Percentiles rank a stretch among this genome's conserved stretches.
Evolutionary conservation across 441 rosid genomes (phyloP).

Genomic region (Erodium texanum): DNA sequence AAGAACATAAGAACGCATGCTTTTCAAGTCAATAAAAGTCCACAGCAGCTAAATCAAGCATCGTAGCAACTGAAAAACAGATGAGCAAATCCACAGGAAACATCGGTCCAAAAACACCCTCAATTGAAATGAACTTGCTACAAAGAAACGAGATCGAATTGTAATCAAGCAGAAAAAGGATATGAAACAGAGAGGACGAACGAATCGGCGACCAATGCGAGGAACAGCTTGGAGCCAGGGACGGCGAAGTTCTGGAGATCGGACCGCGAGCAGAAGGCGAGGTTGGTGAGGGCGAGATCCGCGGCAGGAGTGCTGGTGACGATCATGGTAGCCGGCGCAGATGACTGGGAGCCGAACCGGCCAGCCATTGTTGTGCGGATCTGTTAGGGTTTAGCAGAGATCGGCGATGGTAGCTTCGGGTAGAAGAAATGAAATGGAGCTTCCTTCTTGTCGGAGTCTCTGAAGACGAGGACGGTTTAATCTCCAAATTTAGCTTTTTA

Average conservation of each 20-base stretch:
- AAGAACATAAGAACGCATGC: not conserved
- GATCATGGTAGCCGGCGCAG: constrained; percentile 34
- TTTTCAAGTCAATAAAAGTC: not conserved
- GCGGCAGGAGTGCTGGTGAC: constrained; percentile 67
- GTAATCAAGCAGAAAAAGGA: constrained; percentile 39
- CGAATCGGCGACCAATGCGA: constrained; percentile 55
- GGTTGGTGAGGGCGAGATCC: constrained; percentile 77
- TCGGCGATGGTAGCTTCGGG: constrained; percentile 6
- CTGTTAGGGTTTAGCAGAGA: constrained; percentile 6
- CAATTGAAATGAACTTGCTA: not conserved
- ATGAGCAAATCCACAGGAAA: not conserved
- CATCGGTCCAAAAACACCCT: not conserved
- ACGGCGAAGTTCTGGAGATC: constrained; percentile 70
- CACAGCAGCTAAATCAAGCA: not conserved
- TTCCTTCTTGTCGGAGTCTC: not conserved
- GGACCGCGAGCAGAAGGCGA: constrained; percentile 73
- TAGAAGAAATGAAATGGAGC: constrained; percentile 3
- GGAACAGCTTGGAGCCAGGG: constrained; percentile 64
- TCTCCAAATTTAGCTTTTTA: too few relatives aligned
- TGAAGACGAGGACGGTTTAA: too few relatives aligned
- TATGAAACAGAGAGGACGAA: constrained; percentile 70
- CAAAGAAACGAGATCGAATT: not conserved
- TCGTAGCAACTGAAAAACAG: not conserved
- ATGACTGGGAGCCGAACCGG: constrained; percentile 15
- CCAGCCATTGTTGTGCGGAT: constrained; percentile 21